Evolutionary conservation across 73 alveolate species (phyloP).

Genomic region (Uronychia binucleata): DNA sequence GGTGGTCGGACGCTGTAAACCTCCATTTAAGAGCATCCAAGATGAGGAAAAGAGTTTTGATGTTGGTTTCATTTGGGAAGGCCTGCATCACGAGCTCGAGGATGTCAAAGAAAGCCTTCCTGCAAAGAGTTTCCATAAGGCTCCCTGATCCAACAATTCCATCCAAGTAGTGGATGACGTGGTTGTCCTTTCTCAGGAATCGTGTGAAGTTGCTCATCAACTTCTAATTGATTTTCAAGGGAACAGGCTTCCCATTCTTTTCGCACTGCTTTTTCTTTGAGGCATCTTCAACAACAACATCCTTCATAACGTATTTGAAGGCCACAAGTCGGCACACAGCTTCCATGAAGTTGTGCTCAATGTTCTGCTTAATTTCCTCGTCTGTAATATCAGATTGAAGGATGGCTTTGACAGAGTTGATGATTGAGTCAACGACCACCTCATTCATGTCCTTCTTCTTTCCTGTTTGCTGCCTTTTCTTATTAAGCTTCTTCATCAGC

Average conservation of each 20-base stretch:
- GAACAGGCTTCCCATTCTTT: slow-evolving; percentile 16
- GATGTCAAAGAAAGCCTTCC: slow-evolving; percentile 45
- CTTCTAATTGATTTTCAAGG: slow-evolving; percentile 22
- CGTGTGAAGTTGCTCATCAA: slow-evolving; percentile 54
- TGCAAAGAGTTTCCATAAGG: slow-evolving; percentile 46
- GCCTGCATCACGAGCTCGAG: slow-evolving; percentile 43
- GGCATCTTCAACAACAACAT: neutral
- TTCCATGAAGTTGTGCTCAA: neutral
- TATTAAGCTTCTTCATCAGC: neutral
- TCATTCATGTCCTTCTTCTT: slow-evolving; percentile 10
- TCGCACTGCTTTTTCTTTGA: neutral
- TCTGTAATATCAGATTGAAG: neutral
- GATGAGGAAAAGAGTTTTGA: slow-evolving; percentile 13
- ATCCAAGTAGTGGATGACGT: slow-evolving; percentile 52
- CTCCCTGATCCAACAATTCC: slow-evolving; percentile 59
- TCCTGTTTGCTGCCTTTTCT: neutral
- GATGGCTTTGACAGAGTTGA: neutral
- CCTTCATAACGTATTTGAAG: neutral
- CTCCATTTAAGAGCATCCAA: slow-evolving; percentile 32
- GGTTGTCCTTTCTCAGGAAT: slow-evolving; percentile 47
- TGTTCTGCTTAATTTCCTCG: neutral
- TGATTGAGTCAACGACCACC: neutral
- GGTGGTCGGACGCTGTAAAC: slow-evolving; percentile 11
- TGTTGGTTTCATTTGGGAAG: slow-evolving; percentile 42
- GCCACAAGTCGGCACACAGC: neutral